These are phyloP conservation scores for Solanum medicagineum DNA, from an alignment of 257 asterid species.

Conservation along the genomic window DNA sequence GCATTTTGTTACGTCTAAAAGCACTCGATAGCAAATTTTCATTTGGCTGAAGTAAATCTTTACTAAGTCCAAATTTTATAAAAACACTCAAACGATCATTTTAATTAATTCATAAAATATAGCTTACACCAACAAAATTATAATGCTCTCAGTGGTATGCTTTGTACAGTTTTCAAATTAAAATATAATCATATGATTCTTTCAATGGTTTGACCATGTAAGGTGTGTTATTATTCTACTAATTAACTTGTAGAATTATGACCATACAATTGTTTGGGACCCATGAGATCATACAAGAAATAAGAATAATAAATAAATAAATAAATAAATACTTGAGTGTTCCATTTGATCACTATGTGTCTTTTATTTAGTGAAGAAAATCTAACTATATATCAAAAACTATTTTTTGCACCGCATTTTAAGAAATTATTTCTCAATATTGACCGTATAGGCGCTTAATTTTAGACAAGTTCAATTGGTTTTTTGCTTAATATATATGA, in stretches of 20 bases:
- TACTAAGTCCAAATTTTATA: neutral
- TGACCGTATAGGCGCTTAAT: neutral
- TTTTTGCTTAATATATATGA: neutral
- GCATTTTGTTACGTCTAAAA: neutral
- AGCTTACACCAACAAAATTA: neutral
- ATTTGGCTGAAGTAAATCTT: neutral
- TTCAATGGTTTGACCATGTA: neutral
- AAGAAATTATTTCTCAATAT: neutral
- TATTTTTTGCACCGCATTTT: neutral
- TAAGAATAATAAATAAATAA: neutral
- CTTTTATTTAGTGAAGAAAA: neutral
- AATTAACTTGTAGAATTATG: neutral
- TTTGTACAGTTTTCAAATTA: neutral
- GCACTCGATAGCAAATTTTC: neutral
- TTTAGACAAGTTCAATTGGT: neutral
- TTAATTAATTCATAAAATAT: neutral
- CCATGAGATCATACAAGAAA: neutral
- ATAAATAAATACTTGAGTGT: neutral
- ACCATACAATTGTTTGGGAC: neutral
- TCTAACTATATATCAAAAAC: neutral
- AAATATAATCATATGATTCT: neutral
- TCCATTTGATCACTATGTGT: neutral
- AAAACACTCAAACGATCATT: neutral
- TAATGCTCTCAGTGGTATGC: neutral
- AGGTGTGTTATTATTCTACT: neutral